phyloP scores from a whole-genome alignment of 331 rosid genomes.

The Quercus lobata region DNA sequence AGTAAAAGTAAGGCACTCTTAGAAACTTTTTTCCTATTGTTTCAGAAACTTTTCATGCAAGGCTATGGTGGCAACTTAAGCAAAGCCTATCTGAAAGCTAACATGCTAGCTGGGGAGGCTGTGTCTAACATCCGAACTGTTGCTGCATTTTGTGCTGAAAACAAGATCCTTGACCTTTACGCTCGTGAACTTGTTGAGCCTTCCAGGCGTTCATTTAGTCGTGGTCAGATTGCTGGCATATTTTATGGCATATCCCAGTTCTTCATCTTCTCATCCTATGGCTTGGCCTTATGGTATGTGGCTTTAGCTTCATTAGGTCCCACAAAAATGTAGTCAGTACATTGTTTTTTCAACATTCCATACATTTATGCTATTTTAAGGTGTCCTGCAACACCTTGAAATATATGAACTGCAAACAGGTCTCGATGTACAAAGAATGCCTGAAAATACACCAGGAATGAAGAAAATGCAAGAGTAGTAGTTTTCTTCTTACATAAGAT shows the following conservation, averaged over 20 bases:
- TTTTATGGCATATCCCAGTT: constrained; percentile 86
- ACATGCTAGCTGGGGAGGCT: constrained; percentile 96
- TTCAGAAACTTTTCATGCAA: constrained; percentile 89
- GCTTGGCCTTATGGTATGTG: constrained; percentile 90
- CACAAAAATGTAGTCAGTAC: not conserved
- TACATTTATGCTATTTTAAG: not conserved
- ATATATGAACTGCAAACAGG: not conserved
- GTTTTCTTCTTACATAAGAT: not conserved
- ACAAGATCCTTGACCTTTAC: constrained; percentile 72
- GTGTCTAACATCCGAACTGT: constrained; percentile 94
- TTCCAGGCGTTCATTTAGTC: constrained; percentile 63
- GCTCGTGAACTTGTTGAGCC: constrained; percentile 76
- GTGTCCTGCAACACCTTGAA: not conserved
- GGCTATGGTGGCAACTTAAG: constrained; percentile 99
- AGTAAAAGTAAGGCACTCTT: not conserved
- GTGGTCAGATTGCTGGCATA: constrained; percentile 93
- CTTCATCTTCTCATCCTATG: constrained; percentile 95
- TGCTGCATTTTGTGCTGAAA: constrained; percentile 92
- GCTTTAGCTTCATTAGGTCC: constrained; percentile 1
- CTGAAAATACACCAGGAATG: not conserved
- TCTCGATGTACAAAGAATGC: not conserved
- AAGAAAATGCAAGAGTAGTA: not conserved
- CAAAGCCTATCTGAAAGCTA: constrained; percentile 91
- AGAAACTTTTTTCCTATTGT: constrained; percentile 6
- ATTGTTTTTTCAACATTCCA: not conserved